These are phyloP conservation scores for Aspergillus eucalypticola DNA, from an alignment of 2,329 filamentous ascomycete species.

Conservation along the genomic window DNA sequence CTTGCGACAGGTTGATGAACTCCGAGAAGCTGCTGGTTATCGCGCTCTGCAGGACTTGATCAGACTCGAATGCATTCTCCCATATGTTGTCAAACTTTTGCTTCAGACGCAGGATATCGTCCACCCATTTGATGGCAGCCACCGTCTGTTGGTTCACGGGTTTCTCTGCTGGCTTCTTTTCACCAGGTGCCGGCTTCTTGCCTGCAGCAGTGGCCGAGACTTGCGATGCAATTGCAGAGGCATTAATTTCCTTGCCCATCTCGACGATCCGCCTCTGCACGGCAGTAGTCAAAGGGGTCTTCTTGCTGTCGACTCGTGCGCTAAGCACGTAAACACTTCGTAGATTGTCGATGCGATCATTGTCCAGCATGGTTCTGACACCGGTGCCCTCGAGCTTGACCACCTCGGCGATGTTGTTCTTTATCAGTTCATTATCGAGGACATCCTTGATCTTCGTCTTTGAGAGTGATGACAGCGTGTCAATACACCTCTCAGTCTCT, in stretches of 20 bases:
- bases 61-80: constrained; percentile 69
- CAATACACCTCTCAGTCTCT: constrained; percentile 78
- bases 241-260: constrained; percentile 81
- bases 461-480: constrained; percentile 74
- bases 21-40: constrained; percentile 85
- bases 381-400: constrained; percentile 83
- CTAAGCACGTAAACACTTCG: constrained; percentile 80
- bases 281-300: constrained; percentile 67
- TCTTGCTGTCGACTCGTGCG: constrained; percentile 72
- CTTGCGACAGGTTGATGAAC: constrained; percentile 70
- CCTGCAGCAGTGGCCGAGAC: constrained; percentile 44
- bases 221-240: constrained; percentile 55
- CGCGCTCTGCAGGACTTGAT: constrained; percentile 76
- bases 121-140: constrained; percentile 91
- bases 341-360: constrained; percentile 77
- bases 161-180: constrained; percentile 51
- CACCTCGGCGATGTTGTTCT: constrained; percentile 74
- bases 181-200: constrained; percentile 49
- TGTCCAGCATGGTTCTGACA: constrained; percentile 85
- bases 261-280: constrained; percentile 75
- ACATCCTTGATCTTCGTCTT: constrained; percentile 72
- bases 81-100: constrained; percentile 85
- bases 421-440: constrained; percentile 78
- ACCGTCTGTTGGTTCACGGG: constrained; percentile 76
- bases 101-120: constrained; percentile 82